These are phyloP conservation scores for Fusarium zealandicum DNA, from an alignment of 2,329 filamentous ascomycete species.

Conservation along the genomic window DNA sequence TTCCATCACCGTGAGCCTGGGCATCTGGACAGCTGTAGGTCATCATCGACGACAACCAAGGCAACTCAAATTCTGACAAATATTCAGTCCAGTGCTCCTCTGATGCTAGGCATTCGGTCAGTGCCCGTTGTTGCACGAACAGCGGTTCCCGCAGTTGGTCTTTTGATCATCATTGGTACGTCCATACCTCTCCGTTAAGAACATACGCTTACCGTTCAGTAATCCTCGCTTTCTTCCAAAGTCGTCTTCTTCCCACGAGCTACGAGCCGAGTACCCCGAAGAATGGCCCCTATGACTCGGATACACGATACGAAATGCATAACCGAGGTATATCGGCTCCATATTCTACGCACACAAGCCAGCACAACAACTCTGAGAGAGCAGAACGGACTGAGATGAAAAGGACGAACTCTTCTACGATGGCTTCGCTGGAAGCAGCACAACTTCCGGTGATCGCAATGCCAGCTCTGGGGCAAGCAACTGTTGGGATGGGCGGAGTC, in stretches of 20 bases:
- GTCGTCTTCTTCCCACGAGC: slow-evolving; percentile 18
- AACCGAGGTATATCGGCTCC: slow-evolving; percentile 46
- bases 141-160: slow-evolving; percentile 58
- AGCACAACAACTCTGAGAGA: slow-evolving; percentile 59
- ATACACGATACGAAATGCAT: slow-evolving; percentile 25
- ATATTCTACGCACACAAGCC: slow-evolving; percentile 53
- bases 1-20: slow-evolving; percentile 53
- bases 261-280: neutral
- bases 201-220: slow-evolving; percentile 29
- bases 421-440: slow-evolving; percentile 23
- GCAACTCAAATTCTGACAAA: slow-evolving; percentile 3
- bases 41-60: neutral
- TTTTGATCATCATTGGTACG: slow-evolving; percentile 58
- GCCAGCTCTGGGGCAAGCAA: slow-evolving; percentile 47
- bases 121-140: slow-evolving; percentile 56
- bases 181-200: neutral
- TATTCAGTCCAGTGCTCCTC: slow-evolving; percentile 57
- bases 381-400: slow-evolving; percentile 43
- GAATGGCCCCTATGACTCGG: slow-evolving; percentile 3
- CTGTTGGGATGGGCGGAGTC: slow-evolving; percentile 48
- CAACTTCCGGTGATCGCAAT: slow-evolving; percentile 50
- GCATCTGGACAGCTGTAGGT: slow-evolving; percentile 63
- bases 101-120: slow-evolving; percentile 57
- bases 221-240: slow-evolving; percentile 49
- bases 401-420: slow-evolving; percentile 25